phyloP scores from a whole-genome alignment of 768 basidiomycete species.

The Tulasnella sp. region DNA sequence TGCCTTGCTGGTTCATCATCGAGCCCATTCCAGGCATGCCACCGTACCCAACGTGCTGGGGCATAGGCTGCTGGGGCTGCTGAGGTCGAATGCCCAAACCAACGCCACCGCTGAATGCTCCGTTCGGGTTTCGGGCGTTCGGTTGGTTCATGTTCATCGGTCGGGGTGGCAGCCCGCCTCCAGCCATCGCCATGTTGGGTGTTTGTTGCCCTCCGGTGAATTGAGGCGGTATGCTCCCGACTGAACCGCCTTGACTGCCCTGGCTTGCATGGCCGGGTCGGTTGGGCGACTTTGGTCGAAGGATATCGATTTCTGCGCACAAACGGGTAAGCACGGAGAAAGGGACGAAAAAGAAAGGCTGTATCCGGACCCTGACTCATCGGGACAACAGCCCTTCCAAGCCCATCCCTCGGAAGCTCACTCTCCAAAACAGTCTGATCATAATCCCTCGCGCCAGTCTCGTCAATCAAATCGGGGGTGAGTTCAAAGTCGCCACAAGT shows the following conservation, averaged over 20 bases:
- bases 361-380: slow-evolving; percentile 48
- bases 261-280: slow-evolving; percentile 40
- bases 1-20: slow-evolving; percentile 35
- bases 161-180: slow-evolving; percentile 31
- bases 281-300: slow-evolving; percentile 82
- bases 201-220: slow-evolving; percentile 32
- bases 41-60: slow-evolving; percentile 23
- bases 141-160: slow-evolving; percentile 26
- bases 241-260: slow-evolving; percentile 28
- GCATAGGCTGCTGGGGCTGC: slow-evolving; percentile 11
- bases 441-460: slow-evolving; percentile 30
- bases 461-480: slow-evolving; percentile 35
- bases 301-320: slow-evolving; percentile 64
- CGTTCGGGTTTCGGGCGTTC: slow-evolving; percentile 14
- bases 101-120: slow-evolving; percentile 25
- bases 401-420: slow-evolving; percentile 50
- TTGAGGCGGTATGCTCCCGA: slow-evolving; percentile 26
- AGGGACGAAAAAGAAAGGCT: not conserved
- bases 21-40: slow-evolving; percentile 30
- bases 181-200: slow-evolving; percentile 27
- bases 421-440: slow-evolving; percentile 60
- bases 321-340: slow-evolving; percentile 30
- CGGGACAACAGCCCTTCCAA: slow-evolving; percentile 61
- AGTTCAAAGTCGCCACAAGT: slow-evolving; percentile 54
- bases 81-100: slow-evolving; percentile 24